Evolutionary conservation across 768 basidiomycete genomes (phyloP).

Genomic region (Pluteus cervinus): DNA sequence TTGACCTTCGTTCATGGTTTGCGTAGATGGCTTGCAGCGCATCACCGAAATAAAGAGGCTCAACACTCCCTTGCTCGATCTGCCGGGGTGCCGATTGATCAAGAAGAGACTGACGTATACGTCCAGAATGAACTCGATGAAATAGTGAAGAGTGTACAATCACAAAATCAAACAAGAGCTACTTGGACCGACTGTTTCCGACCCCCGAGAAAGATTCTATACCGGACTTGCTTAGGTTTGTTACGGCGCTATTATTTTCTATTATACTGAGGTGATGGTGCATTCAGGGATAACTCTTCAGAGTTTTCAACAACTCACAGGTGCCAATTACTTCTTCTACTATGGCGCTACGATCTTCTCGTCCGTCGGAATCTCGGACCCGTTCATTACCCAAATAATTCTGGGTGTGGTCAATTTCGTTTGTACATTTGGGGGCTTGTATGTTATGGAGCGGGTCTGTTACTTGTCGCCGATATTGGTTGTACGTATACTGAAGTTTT

Average conservation of each 20-base stretch:
- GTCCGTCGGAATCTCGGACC: constrained; percentile 61
- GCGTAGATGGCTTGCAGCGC: constrained; percentile 49
- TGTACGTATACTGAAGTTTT: background rate
- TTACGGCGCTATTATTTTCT: background rate
- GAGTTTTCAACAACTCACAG: constrained; percentile 67
- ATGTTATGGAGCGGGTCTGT: constrained; percentile 60
- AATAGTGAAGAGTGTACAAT: constrained; percentile 44
- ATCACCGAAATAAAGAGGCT: constrained; percentile 43
- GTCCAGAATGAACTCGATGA: constrained; percentile 47
- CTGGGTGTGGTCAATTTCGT: constrained; percentile 68
- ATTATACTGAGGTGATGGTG: too few relatives aligned
- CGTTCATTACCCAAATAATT: constrained; percentile 70
- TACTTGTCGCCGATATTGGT: background rate
- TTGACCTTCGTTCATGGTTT: constrained; percentile 2
- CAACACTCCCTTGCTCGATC: constrained; percentile 38
- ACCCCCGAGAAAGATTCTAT: constrained; percentile 48
- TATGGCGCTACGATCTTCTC: constrained; percentile 61
- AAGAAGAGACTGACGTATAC: constrained; percentile 34
- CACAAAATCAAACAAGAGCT: constrained; percentile 37
- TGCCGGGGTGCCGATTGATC: constrained; percentile 37
- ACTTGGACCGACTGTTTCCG: constrained; percentile 71
- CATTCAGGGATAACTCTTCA: constrained; percentile 57
- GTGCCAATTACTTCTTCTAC: constrained; percentile 68
- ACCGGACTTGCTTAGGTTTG: constrained; percentile 51
- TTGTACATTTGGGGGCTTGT: constrained; percentile 69